These are phyloP conservation scores for Scytalidium sp. DNA, from an alignment of 2,329 filamentous ascomycete genomes.

Conservation along the genomic window DNA sequence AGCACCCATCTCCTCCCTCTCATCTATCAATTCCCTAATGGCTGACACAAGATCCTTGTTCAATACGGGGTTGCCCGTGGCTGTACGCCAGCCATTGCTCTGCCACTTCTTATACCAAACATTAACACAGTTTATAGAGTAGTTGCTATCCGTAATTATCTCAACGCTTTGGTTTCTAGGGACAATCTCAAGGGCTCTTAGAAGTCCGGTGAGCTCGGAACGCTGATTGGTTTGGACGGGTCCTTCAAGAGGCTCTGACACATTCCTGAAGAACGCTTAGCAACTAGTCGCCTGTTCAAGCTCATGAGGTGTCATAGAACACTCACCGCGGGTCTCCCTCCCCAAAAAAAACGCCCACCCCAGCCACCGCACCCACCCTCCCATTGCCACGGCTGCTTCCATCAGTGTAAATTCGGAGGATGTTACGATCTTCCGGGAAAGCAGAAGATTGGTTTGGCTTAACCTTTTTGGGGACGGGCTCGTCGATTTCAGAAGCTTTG, in stretches of 20 bases:
- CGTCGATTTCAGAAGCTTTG: background rate
- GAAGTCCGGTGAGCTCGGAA: constrained; percentile 87
- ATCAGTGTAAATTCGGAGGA: constrained; percentile 57
- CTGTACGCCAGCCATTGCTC: constrained; percentile 73
- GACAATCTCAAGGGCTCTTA: constrained; percentile 76
- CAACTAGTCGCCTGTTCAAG: background rate
- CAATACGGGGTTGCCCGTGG: constrained; percentile 68
- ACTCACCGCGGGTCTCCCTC: constrained; percentile 49
- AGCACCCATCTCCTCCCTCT: constrained; percentile 57
- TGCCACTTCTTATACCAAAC: constrained; percentile 80
- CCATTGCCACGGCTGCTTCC: constrained; percentile 61
- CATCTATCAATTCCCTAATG: constrained; percentile 68
- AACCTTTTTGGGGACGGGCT: constrained; percentile 12
- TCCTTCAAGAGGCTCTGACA: constrained; percentile 28
- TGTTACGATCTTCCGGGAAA: background rate
- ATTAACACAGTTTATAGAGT: constrained; percentile 85
- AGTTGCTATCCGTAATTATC: constrained; percentile 87
- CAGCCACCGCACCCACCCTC: constrained; percentile 49
- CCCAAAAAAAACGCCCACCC: constrained; percentile 64
- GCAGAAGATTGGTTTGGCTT: constrained; percentile 4
- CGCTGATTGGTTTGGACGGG: constrained; percentile 84
- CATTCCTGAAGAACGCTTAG: constrained; percentile 45
- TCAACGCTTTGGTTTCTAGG: constrained; percentile 65
- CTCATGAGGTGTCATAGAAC: background rate
- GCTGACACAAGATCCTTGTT: constrained; percentile 82